phyloP scores from a whole-genome alignment of 164 flowering plant species.

The Vitis rupestris region DNA sequence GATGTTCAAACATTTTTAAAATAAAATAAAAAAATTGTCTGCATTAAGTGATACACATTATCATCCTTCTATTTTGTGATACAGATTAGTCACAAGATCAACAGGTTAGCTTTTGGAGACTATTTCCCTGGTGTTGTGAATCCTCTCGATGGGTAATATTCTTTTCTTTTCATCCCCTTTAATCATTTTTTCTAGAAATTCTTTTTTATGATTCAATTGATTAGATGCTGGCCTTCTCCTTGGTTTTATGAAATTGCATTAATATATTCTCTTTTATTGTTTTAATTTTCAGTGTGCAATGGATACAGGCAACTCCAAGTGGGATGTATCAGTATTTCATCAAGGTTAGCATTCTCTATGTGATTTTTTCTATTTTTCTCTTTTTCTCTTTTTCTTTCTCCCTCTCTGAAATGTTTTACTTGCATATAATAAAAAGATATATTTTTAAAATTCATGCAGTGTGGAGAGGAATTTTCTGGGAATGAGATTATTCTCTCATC shows the following conservation, averaged over 20 bases:
- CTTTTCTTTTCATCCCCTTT: not conserved
- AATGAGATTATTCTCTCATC: too few relatives aligned
- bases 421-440: too few relatives aligned
- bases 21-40: too few relatives aligned
- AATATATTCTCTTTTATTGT: not conserved
- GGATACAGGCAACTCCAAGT: conserved; percentile 62
- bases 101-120: conserved; percentile 76
- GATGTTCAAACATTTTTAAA: too few relatives aligned
- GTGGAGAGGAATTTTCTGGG: too few relatives aligned
- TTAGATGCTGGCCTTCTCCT: not conserved
- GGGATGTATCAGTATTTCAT: conserved; percentile 86
- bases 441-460: too few relatives aligned
- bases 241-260: not conserved
- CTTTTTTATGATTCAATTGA: not conserved
- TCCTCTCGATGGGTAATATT: conserved; percentile 77
- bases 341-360: conserved; percentile 45
- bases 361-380: not conserved
- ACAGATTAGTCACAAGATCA: conserved; percentile 82
- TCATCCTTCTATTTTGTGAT: conserved; percentile 2
- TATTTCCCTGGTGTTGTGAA: conserved; percentile 79
- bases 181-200: not conserved
- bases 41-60: not conserved
- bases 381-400: not conserved
- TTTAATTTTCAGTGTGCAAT: conserved; percentile 52
- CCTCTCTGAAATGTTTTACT: not conserved